Evolutionary conservation across 345 rosid species (phyloP).

Genomic region (Aquilaria yunnanensis): DNA sequence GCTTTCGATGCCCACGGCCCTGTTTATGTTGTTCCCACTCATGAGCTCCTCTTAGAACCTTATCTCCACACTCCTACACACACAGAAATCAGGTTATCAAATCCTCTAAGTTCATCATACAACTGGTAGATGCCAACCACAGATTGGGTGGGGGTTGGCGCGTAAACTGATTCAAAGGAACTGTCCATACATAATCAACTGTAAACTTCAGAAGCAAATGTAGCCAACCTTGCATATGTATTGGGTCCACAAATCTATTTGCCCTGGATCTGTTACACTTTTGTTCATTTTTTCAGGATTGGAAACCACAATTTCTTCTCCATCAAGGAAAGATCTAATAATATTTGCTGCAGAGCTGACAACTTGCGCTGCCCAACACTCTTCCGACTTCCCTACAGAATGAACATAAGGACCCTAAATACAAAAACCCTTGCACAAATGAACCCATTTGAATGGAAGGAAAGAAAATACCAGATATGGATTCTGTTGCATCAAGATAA

Average conservation of each 20-base stretch:
- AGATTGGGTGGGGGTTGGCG: too few relatives aligned
- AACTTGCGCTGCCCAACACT: constrained; percentile 63
- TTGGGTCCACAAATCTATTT: constrained; percentile 87
- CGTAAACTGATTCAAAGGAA: too few relatives aligned
- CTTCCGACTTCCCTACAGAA: constrained; percentile 51
- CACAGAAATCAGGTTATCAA: not conserved
- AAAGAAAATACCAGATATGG: constrained; percentile 41
- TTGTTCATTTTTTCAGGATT: constrained; percentile 10
- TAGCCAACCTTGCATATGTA: constrained; percentile 64
- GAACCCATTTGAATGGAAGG: not conserved
- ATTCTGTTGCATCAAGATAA: constrained; percentile 65
- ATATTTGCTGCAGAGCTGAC: constrained; percentile 51
- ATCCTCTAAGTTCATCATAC: not conserved
- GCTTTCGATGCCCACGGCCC: constrained; percentile 83
- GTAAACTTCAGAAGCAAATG: not conserved
- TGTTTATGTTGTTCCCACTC: constrained; percentile 92
- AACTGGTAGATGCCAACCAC: not conserved
- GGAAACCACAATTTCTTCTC: constrained; percentile 11
- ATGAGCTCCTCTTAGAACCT: constrained; percentile 79
- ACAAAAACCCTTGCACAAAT: not conserved
- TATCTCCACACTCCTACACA: constrained; percentile 78
- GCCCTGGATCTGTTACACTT: constrained; percentile 13
- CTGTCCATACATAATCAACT: too few relatives aligned
- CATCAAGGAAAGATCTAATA: constrained; percentile 39
- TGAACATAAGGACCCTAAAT: constrained; percentile 3